These are phyloP conservation scores for Fistulinella cinereoalba DNA, from an alignment of 1,284 basidiomycete species.

Conservation along the genomic window DNA sequence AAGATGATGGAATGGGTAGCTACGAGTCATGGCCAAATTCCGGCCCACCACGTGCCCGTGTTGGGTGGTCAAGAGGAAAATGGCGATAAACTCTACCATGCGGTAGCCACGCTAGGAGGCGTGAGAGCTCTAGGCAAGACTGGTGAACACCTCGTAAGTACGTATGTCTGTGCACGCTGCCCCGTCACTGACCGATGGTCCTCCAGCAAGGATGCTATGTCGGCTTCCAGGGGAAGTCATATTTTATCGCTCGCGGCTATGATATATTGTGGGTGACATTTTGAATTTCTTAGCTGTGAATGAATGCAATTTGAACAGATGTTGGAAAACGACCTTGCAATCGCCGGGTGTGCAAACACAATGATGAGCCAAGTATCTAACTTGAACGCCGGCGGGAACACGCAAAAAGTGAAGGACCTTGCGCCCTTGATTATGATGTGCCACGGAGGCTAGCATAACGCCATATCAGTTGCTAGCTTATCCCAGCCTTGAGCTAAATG, in stretches of 20 bases:
- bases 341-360: too few species aligned
- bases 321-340: background rate
- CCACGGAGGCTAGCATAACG: too few species aligned
- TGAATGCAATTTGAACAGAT: background rate
- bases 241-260: constrained; percentile 47
- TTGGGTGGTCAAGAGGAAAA: constrained; percentile 52
- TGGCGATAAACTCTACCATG: constrained; percentile 53
- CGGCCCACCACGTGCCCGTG: constrained; percentile 48
- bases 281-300: background rate
- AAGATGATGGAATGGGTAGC: constrained; percentile 68
- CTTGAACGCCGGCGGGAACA: too few species aligned
- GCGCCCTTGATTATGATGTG: too few species aligned
- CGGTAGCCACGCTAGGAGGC: constrained; percentile 45
- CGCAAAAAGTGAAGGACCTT: too few species aligned
- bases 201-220: constrained; percentile 43
- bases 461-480: too few species aligned
- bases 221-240: constrained; percentile 42
- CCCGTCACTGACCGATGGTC: constrained; percentile 21
- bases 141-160: constrained; percentile 48
- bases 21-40: constrained; percentile 57
- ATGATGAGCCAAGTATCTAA: too few species aligned
- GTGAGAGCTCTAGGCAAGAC: constrained; percentile 69
- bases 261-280: constrained; percentile 53
- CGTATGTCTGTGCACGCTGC: constrained; percentile 8
- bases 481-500: too few species aligned